A percentile compares a stretch with the other conserved stretches of the same genome.
phyloP scores from a whole-genome alignment of 23 red algal species.

The Gracilaria vermiculophylla region DNA sequence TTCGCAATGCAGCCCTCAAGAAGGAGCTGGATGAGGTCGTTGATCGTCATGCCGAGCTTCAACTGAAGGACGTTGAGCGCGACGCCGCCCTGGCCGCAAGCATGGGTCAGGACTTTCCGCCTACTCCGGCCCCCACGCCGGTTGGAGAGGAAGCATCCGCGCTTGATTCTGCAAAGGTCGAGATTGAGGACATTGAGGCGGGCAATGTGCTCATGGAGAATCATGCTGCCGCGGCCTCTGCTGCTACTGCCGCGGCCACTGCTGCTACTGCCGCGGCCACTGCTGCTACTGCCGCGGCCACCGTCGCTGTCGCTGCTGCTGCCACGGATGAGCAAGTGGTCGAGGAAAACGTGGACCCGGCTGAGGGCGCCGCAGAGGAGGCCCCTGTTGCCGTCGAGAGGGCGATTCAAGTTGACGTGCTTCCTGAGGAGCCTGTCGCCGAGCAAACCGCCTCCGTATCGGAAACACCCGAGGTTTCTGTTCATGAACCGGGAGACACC shows the following conservation, averaged over 20 bases:
- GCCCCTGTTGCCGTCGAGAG: neutral
- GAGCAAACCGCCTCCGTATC: too few relatives aligned
- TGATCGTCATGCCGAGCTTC: slow-evolving; percentile 36
- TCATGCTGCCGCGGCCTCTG: neutral
- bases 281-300: neutral
- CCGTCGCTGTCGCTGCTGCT: neutral
- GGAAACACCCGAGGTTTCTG: too few relatives aligned
- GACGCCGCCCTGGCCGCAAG: neutral
- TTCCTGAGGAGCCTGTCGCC: neutral
- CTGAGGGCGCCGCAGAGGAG: neutral
- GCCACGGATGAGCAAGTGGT: neutral
- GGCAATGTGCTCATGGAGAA: slow-evolving; percentile 9
- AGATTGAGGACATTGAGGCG: neutral
- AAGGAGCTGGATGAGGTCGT: slow-evolving; percentile 63
- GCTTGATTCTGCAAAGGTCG: neutral
- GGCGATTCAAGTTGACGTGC: neutral
- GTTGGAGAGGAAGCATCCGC: neutral
- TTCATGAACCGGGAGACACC: too few relatives aligned
- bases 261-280: neutral
- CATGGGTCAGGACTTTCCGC: neutral
- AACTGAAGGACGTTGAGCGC: slow-evolving; percentile 11
- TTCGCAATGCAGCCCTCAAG: slow-evolving; percentile 33
- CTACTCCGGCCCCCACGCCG: neutral
- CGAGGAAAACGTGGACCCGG: neutral
- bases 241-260: neutral